A percentile compares a stretch with the other conserved stretches of the same genome.
These are phyloP conservation scores for Leccinellum rugosiceps DNA, from an alignment of 768 basidiomycete genomes.

Conservation along the genomic window DNA sequence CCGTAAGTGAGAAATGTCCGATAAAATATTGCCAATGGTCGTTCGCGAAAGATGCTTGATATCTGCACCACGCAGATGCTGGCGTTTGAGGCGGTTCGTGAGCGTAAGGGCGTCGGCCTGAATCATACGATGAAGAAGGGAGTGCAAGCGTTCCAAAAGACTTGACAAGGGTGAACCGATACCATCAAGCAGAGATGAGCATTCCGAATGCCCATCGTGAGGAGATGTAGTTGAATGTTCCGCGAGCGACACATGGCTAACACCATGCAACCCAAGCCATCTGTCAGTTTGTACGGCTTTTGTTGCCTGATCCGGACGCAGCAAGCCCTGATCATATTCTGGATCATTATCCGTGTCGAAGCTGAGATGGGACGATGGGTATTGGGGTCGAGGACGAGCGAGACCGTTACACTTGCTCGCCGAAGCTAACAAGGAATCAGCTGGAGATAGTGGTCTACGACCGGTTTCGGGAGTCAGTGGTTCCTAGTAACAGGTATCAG, in stretches of 20 bases:
- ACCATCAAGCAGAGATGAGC: slow-evolving; percentile 65
- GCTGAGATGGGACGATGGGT: slow-evolving; percentile 25
- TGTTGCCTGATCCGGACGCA: slow-evolving; percentile 47
- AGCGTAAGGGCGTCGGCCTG: slow-evolving; percentile 85
- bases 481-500: slow-evolving; percentile 30
- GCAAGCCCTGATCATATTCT: slow-evolving; percentile 29
- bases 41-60: slow-evolving; percentile 81
- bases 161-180: slow-evolving; percentile 46
- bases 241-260: slow-evolving; percentile 31
- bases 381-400: slow-evolving; percentile 22
- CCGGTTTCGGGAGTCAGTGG: slow-evolving; percentile 47
- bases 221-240: slow-evolving; percentile 44
- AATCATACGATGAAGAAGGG: slow-evolving; percentile 60
- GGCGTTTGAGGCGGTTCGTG: slow-evolving; percentile 86
- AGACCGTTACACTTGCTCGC: slow-evolving; percentile 26
- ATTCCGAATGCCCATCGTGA: slow-evolving; percentile 66
- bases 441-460: slow-evolving; percentile 41
- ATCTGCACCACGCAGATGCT: slow-evolving; percentile 82
- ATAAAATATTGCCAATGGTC: slow-evolving; percentile 71
- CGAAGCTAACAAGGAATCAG: slow-evolving; percentile 32
- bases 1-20: slow-evolving; percentile 69
- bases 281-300: slow-evolving; percentile 69
- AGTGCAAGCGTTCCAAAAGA: slow-evolving; percentile 60
- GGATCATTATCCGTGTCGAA: slow-evolving; percentile 47
- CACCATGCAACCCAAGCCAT: slow-evolving; percentile 29